Base-by-base conservation (phyloP, 2,329 filamentous ascomycete species). In the Knufia petricola region DNA sequence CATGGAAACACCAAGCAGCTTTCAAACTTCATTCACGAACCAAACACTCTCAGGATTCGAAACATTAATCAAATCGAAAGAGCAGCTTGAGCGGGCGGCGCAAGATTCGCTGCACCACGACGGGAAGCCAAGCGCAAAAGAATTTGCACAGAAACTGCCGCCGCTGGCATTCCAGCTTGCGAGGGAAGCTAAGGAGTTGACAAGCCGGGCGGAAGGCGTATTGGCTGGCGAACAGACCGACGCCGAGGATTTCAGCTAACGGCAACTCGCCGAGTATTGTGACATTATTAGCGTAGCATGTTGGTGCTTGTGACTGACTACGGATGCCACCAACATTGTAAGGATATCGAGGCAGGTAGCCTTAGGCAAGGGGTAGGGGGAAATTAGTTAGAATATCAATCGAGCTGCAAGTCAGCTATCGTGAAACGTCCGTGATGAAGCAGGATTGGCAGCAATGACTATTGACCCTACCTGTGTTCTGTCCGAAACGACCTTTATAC, bases 161-260 rank as follows among this genome's bases (percentile, higher is more conserved):
- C 86, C 86, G 1, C 81, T 92, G 57, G 86, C 86, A n/a, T 94
- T 94, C 65, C 84, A 87, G 66, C 84, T 90, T 61, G 87, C 85
- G 4, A 76, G 84, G 51, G 84, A 88, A 66, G 85, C 84, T 45
- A 92, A 90, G 70, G 86, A 85, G 62, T 69, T 87, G 51, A 76
- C 79, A 9, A 64, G 72, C 20, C 64, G 69, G 28, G 64, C 75
- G 26, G 72, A 76, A 46, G 59, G 61, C 3, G 56, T 65, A 47
- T 60, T 66, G 24, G 45, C 48, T 13, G 40, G 52, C 24, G 55
- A 60, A 21, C 51, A 53, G 31, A 60, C 55, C 13, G 62, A 60
- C 9, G 61, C 52, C n/a, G 59, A 68, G 31, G 66, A 68, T 45
- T 59, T 59, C 44, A 58, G 53, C 43, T 58, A 49, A 54, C 17